Percentiles rank a stretch among this genome's conserved stretches.
These are phyloP conservation scores for Boletus sp. DNA, from an alignment of 1,284 basidiomycete species.

Conservation along the genomic window DNA sequence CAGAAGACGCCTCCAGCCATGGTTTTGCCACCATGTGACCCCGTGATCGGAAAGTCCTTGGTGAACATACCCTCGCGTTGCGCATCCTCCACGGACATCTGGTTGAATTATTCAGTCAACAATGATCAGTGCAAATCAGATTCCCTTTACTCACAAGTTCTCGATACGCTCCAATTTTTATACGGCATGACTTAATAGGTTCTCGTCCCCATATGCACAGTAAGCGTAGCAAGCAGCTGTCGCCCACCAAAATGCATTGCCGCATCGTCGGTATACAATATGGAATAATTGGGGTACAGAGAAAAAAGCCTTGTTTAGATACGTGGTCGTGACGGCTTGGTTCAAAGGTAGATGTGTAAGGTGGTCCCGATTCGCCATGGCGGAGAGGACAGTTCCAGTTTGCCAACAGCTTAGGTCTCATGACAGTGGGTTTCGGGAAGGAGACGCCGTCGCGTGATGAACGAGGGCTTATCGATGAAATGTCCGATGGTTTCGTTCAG, in stretches of 20 bases:
- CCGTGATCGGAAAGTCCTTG: slow-evolving; percentile 39
- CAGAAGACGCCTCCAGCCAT: background rate
- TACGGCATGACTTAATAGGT: slow-evolving; percentile 41
- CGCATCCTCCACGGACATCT: slow-evolving; percentile 38
- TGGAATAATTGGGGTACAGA: slow-evolving; percentile 11
- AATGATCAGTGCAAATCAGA: background rate
- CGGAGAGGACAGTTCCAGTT: slow-evolving; percentile 36
- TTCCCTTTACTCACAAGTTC: slow-evolving; percentile 35
- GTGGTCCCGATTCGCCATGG: slow-evolving; percentile 33
- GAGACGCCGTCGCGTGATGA: background rate
- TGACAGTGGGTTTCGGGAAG: background rate
- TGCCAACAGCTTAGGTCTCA: slow-evolving; percentile 46
- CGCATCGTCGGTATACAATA: slow-evolving; percentile 13
- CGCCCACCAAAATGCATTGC: slow-evolving; percentile 45
- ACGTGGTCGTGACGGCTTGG: slow-evolving; percentile 2
- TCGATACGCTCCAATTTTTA: slow-evolving; percentile 48
- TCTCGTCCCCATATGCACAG: slow-evolving; percentile 42
- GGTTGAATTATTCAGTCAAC: background rate
- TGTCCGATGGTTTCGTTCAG: slow-evolving; percentile 9
- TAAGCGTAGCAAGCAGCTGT: slow-evolving; percentile 47
- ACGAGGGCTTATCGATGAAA: slow-evolving; percentile 6
- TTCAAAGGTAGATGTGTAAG: background rate
- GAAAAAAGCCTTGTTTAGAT: slow-evolving; percentile 8
- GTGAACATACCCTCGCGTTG: slow-evolving; percentile 34
- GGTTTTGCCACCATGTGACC: slow-evolving; percentile 40